Evolutionary conservation across 2,329 filamentous ascomycete species (phyloP).

Genomic region (Penicillium sp.): DNA sequence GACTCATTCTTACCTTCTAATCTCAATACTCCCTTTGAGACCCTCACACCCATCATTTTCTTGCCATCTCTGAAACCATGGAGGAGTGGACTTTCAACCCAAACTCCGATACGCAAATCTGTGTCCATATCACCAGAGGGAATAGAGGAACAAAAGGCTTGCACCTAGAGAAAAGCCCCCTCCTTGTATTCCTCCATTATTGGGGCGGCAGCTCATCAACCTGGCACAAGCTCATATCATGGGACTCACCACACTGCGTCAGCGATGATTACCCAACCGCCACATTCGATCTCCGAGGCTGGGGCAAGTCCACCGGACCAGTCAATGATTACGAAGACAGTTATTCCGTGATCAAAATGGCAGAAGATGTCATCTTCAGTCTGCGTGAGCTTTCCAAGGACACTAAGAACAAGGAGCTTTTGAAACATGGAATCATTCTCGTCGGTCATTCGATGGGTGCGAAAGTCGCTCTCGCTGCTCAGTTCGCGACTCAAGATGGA

Average conservation of each 20-base stretch:
- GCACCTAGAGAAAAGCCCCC: constrained; percentile 6
- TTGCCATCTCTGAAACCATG: too few species aligned
- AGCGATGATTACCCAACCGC: constrained; percentile 21
- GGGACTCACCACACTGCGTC: constrained; percentile 15
- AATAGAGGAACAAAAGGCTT: too few species aligned
- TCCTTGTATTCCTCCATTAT: constrained; percentile 39
- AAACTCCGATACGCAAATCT: constrained; percentile 7
- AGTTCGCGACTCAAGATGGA: too few species aligned
- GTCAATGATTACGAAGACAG: constrained; percentile 6
- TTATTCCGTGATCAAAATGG: constrained; percentile 27
- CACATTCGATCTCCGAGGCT: constrained; percentile 38
- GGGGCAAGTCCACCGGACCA: constrained; percentile 37
- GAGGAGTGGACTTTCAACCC: background rate
- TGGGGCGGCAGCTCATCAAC: constrained; percentile 40
- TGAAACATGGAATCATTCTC: constrained; percentile 26
- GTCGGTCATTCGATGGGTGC: constrained; percentile 44
- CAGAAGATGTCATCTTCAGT: constrained; percentile 14
- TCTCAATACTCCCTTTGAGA: too few species aligned
- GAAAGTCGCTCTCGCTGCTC: constrained; percentile 33
- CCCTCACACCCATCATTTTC: too few species aligned
- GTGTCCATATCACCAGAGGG: constrained; percentile 8
- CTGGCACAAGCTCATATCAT: constrained; percentile 28
- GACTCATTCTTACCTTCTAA: too few species aligned
- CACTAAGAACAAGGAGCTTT: constrained; percentile 21
- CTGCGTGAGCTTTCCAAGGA: constrained; percentile 13